These are phyloP conservation scores for Fusarium sp. DNA, from an alignment of 2,329 filamentous ascomycete species.

Conservation along the genomic window DNA sequence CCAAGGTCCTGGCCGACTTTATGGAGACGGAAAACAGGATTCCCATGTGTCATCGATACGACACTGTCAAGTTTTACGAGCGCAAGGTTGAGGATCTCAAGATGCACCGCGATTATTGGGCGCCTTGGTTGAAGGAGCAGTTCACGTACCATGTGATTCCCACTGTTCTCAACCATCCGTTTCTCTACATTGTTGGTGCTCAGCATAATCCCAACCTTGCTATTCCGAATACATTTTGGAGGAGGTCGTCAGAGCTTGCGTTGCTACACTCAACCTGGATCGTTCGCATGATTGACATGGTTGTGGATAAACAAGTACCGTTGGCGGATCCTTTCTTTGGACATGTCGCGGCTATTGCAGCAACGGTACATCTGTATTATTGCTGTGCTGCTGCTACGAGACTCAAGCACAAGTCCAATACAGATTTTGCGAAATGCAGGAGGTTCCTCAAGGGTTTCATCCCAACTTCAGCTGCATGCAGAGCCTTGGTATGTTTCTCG, in stretches of 20 bases:
- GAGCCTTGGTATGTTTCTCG: slow-evolving; percentile 51
- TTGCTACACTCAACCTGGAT: slow-evolving; percentile 62
- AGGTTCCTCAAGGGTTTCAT: slow-evolving; percentile 59
- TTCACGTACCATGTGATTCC: slow-evolving; percentile 62
- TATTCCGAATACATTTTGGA: slow-evolving; percentile 63
- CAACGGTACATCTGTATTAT: slow-evolving; percentile 62
- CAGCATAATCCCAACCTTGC: slow-evolving; percentile 60
- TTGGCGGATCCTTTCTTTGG: slow-evolving; percentile 61
- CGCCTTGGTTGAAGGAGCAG: slow-evolving; percentile 61
- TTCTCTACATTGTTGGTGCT: slow-evolving; percentile 60
- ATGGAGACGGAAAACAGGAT: slow-evolving; percentile 59
- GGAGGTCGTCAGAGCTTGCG: slow-evolving; percentile 59
- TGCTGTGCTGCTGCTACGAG: slow-evolving; percentile 59
- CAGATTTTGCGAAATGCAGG: slow-evolving; percentile 60
- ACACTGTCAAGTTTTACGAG: slow-evolving; percentile 61
- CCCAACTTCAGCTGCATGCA: slow-evolving; percentile 56
- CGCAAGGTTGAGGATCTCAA: slow-evolving; percentile 56
- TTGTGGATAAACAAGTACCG: slow-evolving; percentile 57
- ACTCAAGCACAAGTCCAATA: slow-evolving; percentile 60
- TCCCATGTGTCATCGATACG: slow-evolving; percentile 60
- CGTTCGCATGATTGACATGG: slow-evolving; percentile 62
- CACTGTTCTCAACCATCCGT: slow-evolving; percentile 61
- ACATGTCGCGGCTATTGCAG: slow-evolving; percentile 60
- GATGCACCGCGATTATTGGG: slow-evolving; percentile 58
- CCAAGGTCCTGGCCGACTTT: slow-evolving; percentile 59